These are phyloP conservation scores for Haplographium delicatum DNA, from an alignment of 495 filamentous ascomycete species.

Conservation along the genomic window DNA sequence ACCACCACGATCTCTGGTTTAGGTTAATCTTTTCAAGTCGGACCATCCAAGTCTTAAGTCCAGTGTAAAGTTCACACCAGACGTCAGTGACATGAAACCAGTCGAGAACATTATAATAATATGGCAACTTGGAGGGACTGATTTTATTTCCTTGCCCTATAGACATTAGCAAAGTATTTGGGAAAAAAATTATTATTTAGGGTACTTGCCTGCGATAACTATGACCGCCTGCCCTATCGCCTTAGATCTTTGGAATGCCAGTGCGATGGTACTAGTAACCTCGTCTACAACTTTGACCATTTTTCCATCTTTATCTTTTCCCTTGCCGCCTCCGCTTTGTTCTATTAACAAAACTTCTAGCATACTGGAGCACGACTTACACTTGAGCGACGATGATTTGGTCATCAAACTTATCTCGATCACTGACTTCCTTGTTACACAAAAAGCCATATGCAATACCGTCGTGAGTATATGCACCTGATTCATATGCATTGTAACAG, in stretches of 20 bases:
- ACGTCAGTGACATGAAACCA: constrained; percentile 67
- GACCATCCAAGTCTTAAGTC: constrained; percentile 46
- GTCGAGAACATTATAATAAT: constrained; percentile 67
- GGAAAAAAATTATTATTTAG: background rate
- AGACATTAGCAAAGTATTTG: constrained; percentile 15
- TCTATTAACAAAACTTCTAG: constrained; percentile 18
- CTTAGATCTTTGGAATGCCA: constrained; percentile 35
- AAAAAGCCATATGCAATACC: constrained; percentile 52
- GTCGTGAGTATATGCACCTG: constrained; percentile 47
- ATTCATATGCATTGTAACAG: constrained; percentile 61
- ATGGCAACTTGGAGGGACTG: constrained; percentile 48
- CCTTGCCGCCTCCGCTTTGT: constrained; percentile 52
- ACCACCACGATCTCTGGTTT: constrained; percentile 63
- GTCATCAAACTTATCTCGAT: constrained; percentile 53
- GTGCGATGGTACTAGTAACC: constrained; percentile 32
- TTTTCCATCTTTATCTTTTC: constrained; percentile 32
- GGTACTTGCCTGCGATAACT: constrained; percentile 51
- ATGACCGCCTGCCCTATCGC: constrained; percentile 39
- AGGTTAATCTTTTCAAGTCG: constrained; percentile 69
- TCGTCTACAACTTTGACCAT: too few species aligned
- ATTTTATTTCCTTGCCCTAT: constrained; percentile 48
- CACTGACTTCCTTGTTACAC: constrained; percentile 51
- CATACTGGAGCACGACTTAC: constrained; percentile 39
- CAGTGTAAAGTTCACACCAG: constrained; percentile 57
- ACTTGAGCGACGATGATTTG: constrained; percentile 62